Conservation (phyloP, 1,284 basidiomycete genomes). For the Ganoderma boninense region DNA sequence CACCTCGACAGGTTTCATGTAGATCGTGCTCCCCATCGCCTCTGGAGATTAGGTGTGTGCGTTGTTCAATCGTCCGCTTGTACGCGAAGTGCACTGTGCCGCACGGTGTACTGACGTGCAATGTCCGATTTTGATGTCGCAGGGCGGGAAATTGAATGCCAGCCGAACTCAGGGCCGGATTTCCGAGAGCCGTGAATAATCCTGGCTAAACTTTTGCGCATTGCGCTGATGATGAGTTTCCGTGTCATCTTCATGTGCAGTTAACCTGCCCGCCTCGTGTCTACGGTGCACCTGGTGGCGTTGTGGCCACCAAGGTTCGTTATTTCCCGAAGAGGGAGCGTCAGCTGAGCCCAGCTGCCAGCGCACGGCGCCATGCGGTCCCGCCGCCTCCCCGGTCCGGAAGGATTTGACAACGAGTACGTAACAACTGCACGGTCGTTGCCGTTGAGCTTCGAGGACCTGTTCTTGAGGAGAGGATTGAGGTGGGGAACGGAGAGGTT, state of each 20-base stretch:
- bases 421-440: neutral
- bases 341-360: neutral
- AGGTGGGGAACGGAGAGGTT: neutral
- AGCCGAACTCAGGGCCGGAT: neutral
- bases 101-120: neutral
- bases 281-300: constrained; percentile 5
- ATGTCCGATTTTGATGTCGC: constrained; percentile 5
- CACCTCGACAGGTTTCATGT: too few relatives aligned
- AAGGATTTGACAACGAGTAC: neutral
- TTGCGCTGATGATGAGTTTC: neutral
- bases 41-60: neutral
- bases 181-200: neutral
- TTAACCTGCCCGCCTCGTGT: neutral
- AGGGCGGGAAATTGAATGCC: neutral
- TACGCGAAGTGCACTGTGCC: neutral
- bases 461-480: neutral
- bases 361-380: neutral
- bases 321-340: neutral
- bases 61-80: neutral
- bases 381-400: neutral
- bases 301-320: neutral
- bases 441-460: neutral
- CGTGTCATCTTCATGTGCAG: neutral
- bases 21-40: neutral
- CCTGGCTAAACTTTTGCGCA: neutral